These are phyloP conservation scores for Rhizomucor miehei DNA, from an alignment of 371 early-diverging fungal species.

Conservation along the genomic window DNA sequence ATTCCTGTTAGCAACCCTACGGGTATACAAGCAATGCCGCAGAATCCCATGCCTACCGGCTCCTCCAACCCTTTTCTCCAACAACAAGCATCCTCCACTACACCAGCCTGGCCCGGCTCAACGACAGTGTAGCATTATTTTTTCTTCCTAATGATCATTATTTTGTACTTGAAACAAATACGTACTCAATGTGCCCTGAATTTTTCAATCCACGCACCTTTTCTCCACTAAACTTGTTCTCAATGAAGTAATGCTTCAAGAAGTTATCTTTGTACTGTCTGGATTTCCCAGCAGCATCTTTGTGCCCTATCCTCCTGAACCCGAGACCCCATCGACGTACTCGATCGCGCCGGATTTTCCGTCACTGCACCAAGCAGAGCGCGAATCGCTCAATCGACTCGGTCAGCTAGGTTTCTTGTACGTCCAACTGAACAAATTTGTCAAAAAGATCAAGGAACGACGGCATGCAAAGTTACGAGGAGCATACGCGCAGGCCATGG, in stretches of 20 bases:
- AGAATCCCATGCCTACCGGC: not conserved
- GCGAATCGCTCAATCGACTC: conserved; percentile 60
- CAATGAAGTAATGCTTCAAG: conserved; percentile 65
- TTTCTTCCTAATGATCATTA: no score
- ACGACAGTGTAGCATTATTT: no score
- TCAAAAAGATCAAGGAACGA: conserved; percentile 11
- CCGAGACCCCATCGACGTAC: conserved; percentile 47
- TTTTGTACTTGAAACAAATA: no score
- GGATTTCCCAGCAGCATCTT: conserved; percentile 73
- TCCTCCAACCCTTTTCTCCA: not conserved
- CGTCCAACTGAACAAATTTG: conserved; percentile 41
- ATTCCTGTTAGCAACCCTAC: no score
- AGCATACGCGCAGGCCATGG: conserved; percentile 52
- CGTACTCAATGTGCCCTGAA: no score
- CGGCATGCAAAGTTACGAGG: conserved; percentile 5
- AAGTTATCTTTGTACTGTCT: conserved; percentile 67
- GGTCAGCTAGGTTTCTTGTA: conserved; percentile 65
- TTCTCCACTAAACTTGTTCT: not conserved
- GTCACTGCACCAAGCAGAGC: conserved; percentile 67
- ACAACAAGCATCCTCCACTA: not conserved
- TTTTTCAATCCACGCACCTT: not conserved
- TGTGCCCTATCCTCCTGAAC: conserved; percentile 48
- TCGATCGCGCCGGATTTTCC: conserved; percentile 59
- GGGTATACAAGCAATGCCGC: not conserved
- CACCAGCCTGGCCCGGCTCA: no score